phyloP scores from a whole-genome alignment of 2,329 filamentous ascomycete species.

The Chalara sp. region DNA sequence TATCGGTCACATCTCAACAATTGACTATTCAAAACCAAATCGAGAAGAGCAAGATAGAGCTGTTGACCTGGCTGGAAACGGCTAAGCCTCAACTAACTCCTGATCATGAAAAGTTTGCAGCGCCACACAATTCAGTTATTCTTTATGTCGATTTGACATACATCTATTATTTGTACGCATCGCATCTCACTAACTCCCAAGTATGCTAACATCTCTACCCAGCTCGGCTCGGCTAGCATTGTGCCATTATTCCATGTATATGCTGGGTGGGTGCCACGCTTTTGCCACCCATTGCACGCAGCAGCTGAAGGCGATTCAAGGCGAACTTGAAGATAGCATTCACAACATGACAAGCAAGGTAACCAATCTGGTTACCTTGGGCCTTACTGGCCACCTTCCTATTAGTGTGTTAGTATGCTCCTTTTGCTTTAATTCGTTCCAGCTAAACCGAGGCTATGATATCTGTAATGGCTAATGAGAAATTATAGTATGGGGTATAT shows the following conservation, averaged over 20 bases:
- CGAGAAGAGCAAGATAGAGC: background rate
- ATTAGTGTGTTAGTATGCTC: background rate
- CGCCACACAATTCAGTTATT: background rate
- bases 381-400: background rate
- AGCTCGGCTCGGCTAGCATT: background rate
- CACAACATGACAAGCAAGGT: background rate
- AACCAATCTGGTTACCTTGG: background rate
- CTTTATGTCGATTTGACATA: background rate
- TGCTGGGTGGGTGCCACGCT: background rate
- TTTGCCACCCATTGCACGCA: background rate
- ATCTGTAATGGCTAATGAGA: background rate
- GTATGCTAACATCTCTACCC: background rate
- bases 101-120: background rate
- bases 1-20: constrained; percentile 17
- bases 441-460: background rate
- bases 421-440: background rate
- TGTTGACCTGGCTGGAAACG: background rate
- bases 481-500: background rate
- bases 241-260: background rate
- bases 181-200: background rate
- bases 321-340: background rate
- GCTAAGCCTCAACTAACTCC: background rate
- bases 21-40: background rate
- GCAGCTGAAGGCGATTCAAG: background rate
- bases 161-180: background rate